phyloP scores from a whole-genome alignment of 108 stramenopile species.

The Cafeteria roenbergensis region DNA sequence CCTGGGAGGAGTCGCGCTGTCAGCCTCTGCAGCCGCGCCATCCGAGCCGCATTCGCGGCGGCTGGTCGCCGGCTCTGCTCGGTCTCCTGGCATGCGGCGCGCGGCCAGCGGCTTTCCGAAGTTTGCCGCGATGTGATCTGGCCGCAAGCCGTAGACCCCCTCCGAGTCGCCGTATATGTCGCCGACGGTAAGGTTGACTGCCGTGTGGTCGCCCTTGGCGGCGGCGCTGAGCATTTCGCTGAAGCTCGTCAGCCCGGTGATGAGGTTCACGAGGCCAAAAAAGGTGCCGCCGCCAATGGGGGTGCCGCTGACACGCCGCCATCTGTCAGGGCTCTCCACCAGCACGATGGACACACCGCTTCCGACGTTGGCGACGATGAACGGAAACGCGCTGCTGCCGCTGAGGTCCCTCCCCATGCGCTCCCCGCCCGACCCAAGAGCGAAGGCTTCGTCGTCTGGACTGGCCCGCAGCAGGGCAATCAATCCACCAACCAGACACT shows the following conservation, averaged over 20 bases:
- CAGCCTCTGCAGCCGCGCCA: neutral
- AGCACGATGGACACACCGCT: constrained; percentile 84
- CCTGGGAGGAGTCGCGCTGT: neutral
- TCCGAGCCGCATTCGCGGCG: neutral
- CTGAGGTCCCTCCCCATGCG: constrained; percentile 22
- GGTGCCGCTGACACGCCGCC: constrained; percentile 87
- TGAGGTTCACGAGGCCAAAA: constrained; percentile 86
- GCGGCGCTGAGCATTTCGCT: constrained; percentile 75
- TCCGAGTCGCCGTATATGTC: constrained; percentile 94
- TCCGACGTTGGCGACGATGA: constrained; percentile 86
- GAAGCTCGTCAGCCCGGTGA: constrained; percentile 76
- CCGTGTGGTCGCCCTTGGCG: constrained; percentile 69
- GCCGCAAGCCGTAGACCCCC: constrained; percentile 69
- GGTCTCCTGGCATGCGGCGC: neutral
- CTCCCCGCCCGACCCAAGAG: neutral
- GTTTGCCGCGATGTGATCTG: constrained; percentile 75
- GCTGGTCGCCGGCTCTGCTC: neutral
- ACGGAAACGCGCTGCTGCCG: constrained; percentile 61
- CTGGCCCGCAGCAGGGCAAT: constrained; percentile 78
- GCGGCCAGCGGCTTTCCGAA: constrained; percentile 92
- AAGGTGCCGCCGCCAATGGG: constrained; percentile 97
- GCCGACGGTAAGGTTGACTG: constrained; percentile 81
- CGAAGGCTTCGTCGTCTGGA: constrained; percentile 46
- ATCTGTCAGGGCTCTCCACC: constrained; percentile 78
- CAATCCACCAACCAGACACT: constrained; percentile 84